A percentile compares a stretch with the other conserved stretches of the same genome.
Conservation (phyloP, 805 yeast species). For the Maudiozyma bulderi region DNA sequence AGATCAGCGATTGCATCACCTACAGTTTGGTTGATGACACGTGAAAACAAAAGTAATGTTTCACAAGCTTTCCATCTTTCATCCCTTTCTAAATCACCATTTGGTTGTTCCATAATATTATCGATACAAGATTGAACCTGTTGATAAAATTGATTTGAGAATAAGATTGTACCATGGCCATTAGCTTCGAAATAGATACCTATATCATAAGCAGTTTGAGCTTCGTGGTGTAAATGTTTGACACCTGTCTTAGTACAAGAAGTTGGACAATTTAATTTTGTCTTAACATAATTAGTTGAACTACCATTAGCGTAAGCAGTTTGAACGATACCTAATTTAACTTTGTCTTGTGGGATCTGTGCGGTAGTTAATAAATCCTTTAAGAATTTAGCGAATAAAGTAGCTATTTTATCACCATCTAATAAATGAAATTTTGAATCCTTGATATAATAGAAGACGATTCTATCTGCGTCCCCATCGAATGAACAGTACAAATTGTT, state of each 20-base stretch:
- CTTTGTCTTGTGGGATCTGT: slow-evolving; percentile 25
- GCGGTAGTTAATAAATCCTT: slow-evolving; percentile 41
- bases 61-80: slow-evolving; percentile 8
- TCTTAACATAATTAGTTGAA: slow-evolving; percentile 62
- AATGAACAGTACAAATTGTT: slow-evolving; percentile 63
- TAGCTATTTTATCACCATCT: slow-evolving; percentile 92
- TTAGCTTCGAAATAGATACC: slow-evolving; percentile 97
- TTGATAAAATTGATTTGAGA: slow-evolving; percentile 44
- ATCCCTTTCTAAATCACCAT: neutral
- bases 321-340: slow-evolving; percentile 76
- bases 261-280: slow-evolving; percentile 62
- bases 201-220: slow-evolving; percentile 72
- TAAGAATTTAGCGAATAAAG: slow-evolving; percentile 66
- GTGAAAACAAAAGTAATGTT: slow-evolving; percentile 50
- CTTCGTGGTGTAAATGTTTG: slow-evolving; percentile 85
- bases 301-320: slow-evolving; percentile 97
- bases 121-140: slow-evolving; percentile 7
- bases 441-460: slow-evolving; percentile 63
- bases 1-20: slow-evolving; percentile 97
- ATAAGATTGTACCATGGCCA: slow-evolving; percentile 96
- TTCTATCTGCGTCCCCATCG: slow-evolving; percentile 96
- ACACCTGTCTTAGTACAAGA: slow-evolving; percentile 93
- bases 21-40: slow-evolving; percentile 89
- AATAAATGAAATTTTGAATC: slow-evolving; percentile 42
- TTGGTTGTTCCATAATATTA: neutral